phyloP scores from a whole-genome alignment of 371 early-diverging fungal species.

The Scutellospora calospora region DNA sequence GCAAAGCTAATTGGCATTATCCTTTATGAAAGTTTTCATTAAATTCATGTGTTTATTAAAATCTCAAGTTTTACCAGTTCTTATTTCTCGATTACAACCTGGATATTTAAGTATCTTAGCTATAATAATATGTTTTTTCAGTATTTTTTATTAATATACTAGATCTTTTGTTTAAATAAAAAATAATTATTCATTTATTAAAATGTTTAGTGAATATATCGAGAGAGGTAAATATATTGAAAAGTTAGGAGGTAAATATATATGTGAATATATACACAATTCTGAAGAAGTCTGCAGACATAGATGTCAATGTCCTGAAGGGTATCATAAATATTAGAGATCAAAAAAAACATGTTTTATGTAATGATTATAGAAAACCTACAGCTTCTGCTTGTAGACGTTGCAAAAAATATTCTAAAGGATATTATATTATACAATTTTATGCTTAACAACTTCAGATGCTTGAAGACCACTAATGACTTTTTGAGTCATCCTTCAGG shows the following conservation, averaged over 20 bases:
- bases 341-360: slow-evolving; percentile 24
- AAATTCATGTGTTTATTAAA: slow-evolving; percentile 27
- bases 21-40: slow-evolving; percentile 31
- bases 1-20: slow-evolving; percentile 36
- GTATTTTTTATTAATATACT: not conserved
- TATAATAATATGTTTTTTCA: not conserved
- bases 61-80: too few relatives aligned
- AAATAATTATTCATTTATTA: too few relatives aligned
- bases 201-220: too few relatives aligned
- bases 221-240: too few relatives aligned
- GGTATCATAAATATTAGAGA: not conserved
- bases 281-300: slow-evolving; percentile 5
- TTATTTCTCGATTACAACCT: not conserved
- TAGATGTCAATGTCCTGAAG: not conserved
- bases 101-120: not conserved
- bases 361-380: slow-evolving; percentile 21
- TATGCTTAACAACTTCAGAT: too few relatives aligned
- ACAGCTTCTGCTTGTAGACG: slow-evolving; percentile 19
- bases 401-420: not conserved
- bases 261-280: not conserved
- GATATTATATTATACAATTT: not conserved
- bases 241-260: too few relatives aligned
- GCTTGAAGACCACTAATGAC: too few relatives aligned
- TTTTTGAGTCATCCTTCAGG: too few relatives aligned
- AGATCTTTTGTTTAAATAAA: slow-evolving; percentile 34